phyloP scores from a whole-genome alignment of 73 alveolate genomes.

The Paramecium biaurelia region DNA sequence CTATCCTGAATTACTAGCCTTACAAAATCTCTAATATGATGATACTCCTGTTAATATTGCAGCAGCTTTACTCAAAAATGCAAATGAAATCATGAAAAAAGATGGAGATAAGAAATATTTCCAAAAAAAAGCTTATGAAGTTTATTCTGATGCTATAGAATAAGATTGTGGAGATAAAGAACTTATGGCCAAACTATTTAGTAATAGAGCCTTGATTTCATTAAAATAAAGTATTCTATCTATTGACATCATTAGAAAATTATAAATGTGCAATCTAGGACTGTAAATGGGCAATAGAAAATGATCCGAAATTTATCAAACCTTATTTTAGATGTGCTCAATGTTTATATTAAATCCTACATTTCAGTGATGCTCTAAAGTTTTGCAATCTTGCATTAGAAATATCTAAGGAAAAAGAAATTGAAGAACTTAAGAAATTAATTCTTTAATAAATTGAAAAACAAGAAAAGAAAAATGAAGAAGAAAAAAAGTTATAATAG shows the following conservation, averaged over 20 bases:
- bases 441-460: constrained; percentile 30
- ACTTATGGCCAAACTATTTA: constrained; percentile 39
- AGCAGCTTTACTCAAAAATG: constrained; percentile 10
- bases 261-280: constrained; percentile 56
- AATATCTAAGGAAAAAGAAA: constrained; percentile 31
- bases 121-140: constrained; percentile 11
- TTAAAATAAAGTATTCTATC: not conserved
- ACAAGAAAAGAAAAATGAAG: not conserved
- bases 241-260: not conserved
- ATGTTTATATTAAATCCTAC: constrained; percentile 15
- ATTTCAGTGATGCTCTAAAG: constrained; percentile 27
- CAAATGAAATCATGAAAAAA: constrained; percentile 21
- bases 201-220: constrained; percentile 56
- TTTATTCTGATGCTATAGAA: not conserved
- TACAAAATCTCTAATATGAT: constrained; percentile 52
- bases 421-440: constrained; percentile 14
- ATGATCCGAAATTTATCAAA: constrained; percentile 53
- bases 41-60: constrained; percentile 65
- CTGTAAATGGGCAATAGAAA: constrained; percentile 64
- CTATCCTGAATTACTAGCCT: constrained; percentile 59
- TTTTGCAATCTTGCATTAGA: constrained; percentile 43
- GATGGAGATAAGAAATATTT: constrained; percentile 29
- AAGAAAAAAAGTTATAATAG: constrained; percentile 31
- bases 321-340: constrained; percentile 64
- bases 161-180: constrained; percentile 51